Evolutionary conservation across 345 rosid genomes (phyloP).

Genomic region (Geranium rotundifolium): DNA sequence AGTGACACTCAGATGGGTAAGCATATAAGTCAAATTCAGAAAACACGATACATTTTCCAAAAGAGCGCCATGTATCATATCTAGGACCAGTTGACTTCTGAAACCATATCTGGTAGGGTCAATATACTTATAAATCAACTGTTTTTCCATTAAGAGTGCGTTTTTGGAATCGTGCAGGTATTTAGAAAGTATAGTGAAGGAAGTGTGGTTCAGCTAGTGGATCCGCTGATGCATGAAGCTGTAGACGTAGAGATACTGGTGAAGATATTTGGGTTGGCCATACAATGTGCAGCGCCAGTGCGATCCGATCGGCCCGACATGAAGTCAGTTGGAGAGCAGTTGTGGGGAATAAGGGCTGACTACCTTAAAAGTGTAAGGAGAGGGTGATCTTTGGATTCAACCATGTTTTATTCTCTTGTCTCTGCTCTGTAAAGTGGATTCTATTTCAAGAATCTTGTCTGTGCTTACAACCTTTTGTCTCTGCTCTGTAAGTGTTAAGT

Average conservation of each 20-base stretch:
- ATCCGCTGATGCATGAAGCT: slow-evolving; percentile 48
- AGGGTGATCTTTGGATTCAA: slow-evolving; percentile 5
- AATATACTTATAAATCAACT: no score
- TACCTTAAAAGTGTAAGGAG: slow-evolving; percentile 36
- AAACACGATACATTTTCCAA: background rate
- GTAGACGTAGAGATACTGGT: slow-evolving; percentile 36
- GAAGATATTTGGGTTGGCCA: slow-evolving; percentile 62
- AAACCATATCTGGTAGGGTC: background rate
- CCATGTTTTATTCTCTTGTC: no score
- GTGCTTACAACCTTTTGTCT: no score
- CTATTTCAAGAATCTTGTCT: background rate
- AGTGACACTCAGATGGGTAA: slow-evolving; percentile 86
- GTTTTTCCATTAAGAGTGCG: no score
- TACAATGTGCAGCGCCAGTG: slow-evolving; percentile 80
- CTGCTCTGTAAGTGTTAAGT: no score
- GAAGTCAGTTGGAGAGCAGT: slow-evolving; percentile 65
- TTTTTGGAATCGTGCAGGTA: slow-evolving; percentile 33
- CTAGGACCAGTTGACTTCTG: background rate
- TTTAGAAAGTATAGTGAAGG: slow-evolving; percentile 58
- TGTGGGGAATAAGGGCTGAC: slow-evolving; percentile 87
- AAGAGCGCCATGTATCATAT: background rate
- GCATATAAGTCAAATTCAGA: slow-evolving; percentile 7
- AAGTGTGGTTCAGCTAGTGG: slow-evolving; percentile 38
- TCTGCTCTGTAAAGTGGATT: background rate
- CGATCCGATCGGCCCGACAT: slow-evolving; percentile 73